These are phyloP conservation scores for Fusarium avenaceum DNA, from an alignment of 2,329 filamentous ascomycete species.

Conservation along the genomic window DNA sequence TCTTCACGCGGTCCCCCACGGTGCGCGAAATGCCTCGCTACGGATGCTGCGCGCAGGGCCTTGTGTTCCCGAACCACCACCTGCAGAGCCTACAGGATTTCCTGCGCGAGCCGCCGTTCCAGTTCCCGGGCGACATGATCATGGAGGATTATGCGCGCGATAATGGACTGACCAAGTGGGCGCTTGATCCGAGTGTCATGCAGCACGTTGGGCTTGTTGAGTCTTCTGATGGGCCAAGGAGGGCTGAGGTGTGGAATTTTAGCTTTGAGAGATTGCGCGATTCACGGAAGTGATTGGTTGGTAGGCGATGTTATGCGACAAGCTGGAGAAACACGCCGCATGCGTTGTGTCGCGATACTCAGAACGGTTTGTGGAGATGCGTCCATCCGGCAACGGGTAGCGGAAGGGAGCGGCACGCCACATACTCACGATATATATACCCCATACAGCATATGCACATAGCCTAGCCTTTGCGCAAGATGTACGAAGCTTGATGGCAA, in stretches of 20 bases:
- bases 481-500: not conserved
- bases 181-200: slow-evolving; percentile 55
- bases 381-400: not conserved
- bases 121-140: slow-evolving; percentile 54
- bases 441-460: not conserved
- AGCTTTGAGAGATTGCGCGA: slow-evolving; percentile 50
- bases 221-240: slow-evolving; percentile 48
- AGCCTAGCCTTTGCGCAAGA: not conserved
- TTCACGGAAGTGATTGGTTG: not conserved
- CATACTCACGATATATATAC: not conserved
- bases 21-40: slow-evolving; percentile 56
- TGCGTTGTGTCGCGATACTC: too few species aligned
- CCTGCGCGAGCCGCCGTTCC: slow-evolving; percentile 51
- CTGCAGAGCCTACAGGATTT: slow-evolving; percentile 48
- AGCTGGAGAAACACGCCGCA: too few species aligned
- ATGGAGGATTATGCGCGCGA: slow-evolving; percentile 54
- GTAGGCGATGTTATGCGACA: too few species aligned
- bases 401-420: not conserved
- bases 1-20: slow-evolving; percentile 42
- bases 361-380: too few species aligned
- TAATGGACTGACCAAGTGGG: slow-evolving; percentile 52
- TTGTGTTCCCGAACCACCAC: slow-evolving; percentile 53
- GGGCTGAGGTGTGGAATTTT: slow-evolving; percentile 55
- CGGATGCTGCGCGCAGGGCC: slow-evolving; percentile 57
- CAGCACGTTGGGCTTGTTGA: slow-evolving; percentile 55